These are phyloP conservation scores for Bathelium albidoporum DNA, from an alignment of 495 filamentous ascomycete genomes.

Conservation along the genomic window DNA sequence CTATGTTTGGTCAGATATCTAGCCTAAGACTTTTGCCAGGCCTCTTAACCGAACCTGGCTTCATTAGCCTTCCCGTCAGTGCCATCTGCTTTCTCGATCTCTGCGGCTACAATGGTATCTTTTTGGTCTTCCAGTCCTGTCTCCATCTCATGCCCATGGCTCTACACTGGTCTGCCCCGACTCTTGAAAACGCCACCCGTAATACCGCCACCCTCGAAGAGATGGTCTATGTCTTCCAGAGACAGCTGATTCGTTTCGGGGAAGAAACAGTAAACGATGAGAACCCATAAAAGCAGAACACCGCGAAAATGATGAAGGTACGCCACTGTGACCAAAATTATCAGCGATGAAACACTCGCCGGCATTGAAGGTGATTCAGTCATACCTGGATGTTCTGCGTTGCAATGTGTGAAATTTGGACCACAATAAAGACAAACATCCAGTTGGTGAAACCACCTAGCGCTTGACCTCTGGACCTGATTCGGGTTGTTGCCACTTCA, in stretches of 20 bases:
- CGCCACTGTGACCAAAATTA: slow-evolving; percentile 20
- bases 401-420: slow-evolving; percentile 40
- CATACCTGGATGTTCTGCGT: slow-evolving; percentile 33
- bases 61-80: neutral
- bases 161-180: neutral
- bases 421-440: slow-evolving; percentile 41
- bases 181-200: slow-evolving; percentile 2
- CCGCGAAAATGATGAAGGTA: slow-evolving; percentile 42
- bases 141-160: neutral
- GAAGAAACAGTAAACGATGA: slow-evolving; percentile 34
- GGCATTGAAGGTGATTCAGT: neutral
- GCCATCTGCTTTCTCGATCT: neutral
- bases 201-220: slow-evolving; percentile 27
- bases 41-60: too few relatives aligned
- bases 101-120: neutral
- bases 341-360: neutral
- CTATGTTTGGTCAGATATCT: too few relatives aligned
- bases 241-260: slow-evolving; percentile 37
- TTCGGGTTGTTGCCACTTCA: slow-evolving; percentile 5
- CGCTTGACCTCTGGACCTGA: slow-evolving; percentile 30
- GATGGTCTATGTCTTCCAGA: slow-evolving; percentile 40
- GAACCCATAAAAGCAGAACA: slow-evolving; percentile 31
- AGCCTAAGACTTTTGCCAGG: too few relatives aligned
- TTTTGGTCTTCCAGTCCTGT: neutral
- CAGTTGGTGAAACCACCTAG: slow-evolving; percentile 39